Conservation (phyloP, 441 rosid genomes). For the Populus hybrid region DNA sequence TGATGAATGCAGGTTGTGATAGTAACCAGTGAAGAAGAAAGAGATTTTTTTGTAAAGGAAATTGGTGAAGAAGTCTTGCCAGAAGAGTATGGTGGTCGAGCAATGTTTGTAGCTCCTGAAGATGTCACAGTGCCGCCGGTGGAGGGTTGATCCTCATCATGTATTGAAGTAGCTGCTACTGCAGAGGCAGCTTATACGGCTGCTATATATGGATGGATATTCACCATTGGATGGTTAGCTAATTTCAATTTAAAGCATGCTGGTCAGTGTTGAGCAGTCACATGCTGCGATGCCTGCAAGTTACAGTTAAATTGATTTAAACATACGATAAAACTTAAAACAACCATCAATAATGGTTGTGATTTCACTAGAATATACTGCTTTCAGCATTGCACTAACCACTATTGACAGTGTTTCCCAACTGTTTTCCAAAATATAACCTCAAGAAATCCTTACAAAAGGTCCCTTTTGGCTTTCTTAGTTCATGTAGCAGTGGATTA, state of each 20-base stretch:
- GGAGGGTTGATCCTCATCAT: constrained; percentile 15
- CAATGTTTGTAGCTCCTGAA: constrained; percentile 51
- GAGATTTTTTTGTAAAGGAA: constrained; percentile 33
- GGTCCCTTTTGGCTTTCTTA: background rate
- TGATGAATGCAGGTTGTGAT: constrained; percentile 27
- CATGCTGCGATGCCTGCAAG: background rate
- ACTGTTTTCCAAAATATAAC: background rate
- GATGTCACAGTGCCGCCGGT: constrained; percentile 43
- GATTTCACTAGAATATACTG: no score
- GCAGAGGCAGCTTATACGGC: background rate
- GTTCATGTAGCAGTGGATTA: background rate
- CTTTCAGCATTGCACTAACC: background rate
- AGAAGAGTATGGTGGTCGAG: constrained; percentile 64
- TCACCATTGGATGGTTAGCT: background rate
- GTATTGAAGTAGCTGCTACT: background rate
- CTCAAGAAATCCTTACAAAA: background rate
- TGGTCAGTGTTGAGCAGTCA: background rate
- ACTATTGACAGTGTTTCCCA: background rate
- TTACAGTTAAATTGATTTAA: no score
- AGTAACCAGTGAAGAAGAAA: constrained; percentile 48
- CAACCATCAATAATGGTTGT: background rate
- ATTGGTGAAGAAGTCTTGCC: constrained; percentile 56
- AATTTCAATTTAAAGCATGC: constrained; percentile 2
- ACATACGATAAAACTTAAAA: no score
- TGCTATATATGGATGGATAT: background rate